phyloP scores from a whole-genome alignment of 78 protist genomes.

The Monosiga brevicollis region DNA sequence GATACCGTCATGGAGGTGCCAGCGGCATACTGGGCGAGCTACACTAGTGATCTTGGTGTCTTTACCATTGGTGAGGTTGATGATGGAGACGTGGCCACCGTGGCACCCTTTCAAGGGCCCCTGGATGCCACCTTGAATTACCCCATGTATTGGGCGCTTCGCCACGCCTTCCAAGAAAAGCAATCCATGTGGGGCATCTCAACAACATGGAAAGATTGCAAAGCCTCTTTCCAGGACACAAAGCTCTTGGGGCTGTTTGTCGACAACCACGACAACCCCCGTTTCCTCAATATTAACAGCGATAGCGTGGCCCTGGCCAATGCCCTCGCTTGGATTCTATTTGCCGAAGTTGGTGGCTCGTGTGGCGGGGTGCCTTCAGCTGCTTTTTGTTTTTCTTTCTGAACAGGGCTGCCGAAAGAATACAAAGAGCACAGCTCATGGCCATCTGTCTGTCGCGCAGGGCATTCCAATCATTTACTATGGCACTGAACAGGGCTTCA shows the following conservation, averaged over 20 bases:
- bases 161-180: slow-evolving; percentile 36
- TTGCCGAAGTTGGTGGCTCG: no score
- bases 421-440: no score
- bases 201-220: not conserved
- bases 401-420: no score
- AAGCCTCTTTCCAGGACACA: not conserved
- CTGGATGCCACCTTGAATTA: slow-evolving; percentile 61
- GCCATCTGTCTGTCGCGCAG: no score
- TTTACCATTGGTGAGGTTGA: slow-evolving; percentile 82
- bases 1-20: slow-evolving; percentile 82
- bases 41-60: slow-evolving; percentile 27
- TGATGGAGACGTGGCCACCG: slow-evolving; percentile 52
- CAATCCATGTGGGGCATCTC: slow-evolving; percentile 57
- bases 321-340: not conserved
- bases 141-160: slow-evolving; percentile 70
- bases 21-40: slow-evolving; percentile 11
- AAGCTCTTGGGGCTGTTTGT: slow-evolving; percentile 39
- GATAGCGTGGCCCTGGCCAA: not conserved
- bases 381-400: no score
- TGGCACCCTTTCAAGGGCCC: slow-evolving; percentile 39
- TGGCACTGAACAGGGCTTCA: slow-evolving; percentile 76
- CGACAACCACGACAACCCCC: slow-evolving; percentile 82
- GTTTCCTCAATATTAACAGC: slow-evolving; percentile 48
- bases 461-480: slow-evolving; percentile 81
- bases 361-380: no score